Percentiles rank a stretch among this genome's conserved stretches.
phyloP scores from a whole-genome alignment of 2,329 filamentous ascomycete genomes.

The Penicillium sp. region DNA sequence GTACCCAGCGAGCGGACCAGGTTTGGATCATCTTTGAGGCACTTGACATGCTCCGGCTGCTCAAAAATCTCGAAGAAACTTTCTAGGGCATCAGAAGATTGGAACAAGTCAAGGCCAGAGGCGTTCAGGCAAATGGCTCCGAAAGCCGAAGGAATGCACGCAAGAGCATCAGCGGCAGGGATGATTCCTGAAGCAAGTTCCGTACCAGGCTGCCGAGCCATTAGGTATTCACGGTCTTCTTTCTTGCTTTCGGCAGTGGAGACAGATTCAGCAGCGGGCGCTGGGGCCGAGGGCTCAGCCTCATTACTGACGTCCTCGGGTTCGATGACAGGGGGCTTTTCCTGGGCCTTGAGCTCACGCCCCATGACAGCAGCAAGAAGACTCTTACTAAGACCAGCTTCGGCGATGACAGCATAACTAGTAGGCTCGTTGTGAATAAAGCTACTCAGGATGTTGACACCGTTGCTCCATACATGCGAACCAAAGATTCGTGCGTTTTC shows the following conservation, averaged over 20 bases:
- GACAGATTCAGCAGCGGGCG: conserved; percentile 36
- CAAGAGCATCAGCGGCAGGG: conserved; percentile 84
- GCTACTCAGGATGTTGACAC: conserved; percentile 85
- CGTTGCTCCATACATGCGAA: conserved; percentile 92
- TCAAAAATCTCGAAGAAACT: conserved; percentile 97
- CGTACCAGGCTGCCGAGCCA: conserved; percentile 31
- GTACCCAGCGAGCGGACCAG: conserved; percentile 74
- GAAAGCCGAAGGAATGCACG: conserved; percentile 80
- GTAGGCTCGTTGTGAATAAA: conserved; percentile 99
- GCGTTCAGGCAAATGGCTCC: conserved; percentile 93
- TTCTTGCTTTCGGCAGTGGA: conserved; percentile 20
- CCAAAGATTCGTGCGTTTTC: conserved; percentile 78
- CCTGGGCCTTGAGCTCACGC: conserved; percentile 36
- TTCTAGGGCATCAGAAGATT: conserved; percentile 76
- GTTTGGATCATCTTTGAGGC: conserved; percentile 72
- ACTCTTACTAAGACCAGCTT: conserved; percentile 84
- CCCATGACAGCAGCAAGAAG: conserved; percentile 78
- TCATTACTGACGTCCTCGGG: conserved; percentile 20
- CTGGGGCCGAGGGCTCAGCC: conserved; percentile 39
- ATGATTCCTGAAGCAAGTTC: conserved; percentile 70
- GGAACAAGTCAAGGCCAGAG: conserved; percentile 81
- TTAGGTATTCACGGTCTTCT: conserved; percentile 28
- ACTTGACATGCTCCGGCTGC: conserved; percentile 82
- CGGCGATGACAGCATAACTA: conserved; percentile 92
- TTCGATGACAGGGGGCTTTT: conserved; percentile 32